Evolutionary conservation across 108 stramenopile species (phyloP).

Genomic region (Bacterosira constricta): DNA sequence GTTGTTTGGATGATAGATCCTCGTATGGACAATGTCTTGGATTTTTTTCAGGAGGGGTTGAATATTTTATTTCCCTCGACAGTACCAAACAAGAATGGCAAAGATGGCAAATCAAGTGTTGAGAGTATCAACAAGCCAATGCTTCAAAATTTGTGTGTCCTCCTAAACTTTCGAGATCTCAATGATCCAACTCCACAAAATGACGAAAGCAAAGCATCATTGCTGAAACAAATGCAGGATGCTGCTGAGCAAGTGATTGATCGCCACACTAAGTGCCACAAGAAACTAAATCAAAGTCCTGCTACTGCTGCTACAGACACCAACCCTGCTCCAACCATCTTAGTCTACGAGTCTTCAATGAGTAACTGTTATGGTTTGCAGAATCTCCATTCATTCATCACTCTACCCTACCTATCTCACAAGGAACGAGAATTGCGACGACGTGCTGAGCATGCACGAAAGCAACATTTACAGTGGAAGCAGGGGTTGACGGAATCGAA

Average conservation of each 20-base stretch:
- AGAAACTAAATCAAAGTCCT: not conserved
- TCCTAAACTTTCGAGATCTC: slow-evolving; percentile 48
- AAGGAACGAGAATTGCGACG: slow-evolving; percentile 31
- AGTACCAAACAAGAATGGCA: not conserved
- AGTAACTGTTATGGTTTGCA: slow-evolving; percentile 38
- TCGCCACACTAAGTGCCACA: not conserved
- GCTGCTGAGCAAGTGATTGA: slow-evolving; percentile 1
- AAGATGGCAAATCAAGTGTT: not conserved
- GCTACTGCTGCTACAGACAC: not conserved
- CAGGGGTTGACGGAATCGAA: slow-evolving; percentile 13
- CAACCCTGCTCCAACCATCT: slow-evolving; percentile 18
- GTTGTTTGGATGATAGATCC: slow-evolving; percentile 44
- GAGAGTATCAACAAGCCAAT: slow-evolving; percentile 13
- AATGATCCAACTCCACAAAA: not conserved
- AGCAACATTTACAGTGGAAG: slow-evolving; percentile 18
- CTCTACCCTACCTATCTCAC: slow-evolving; percentile 32
- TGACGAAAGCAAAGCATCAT: not conserved
- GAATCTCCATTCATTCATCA: slow-evolving; percentile 43
- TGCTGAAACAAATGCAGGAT: slow-evolving; percentile 5
- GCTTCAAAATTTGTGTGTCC: slow-evolving; percentile 42
- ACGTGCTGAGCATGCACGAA: slow-evolving; percentile 18
- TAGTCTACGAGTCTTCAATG: slow-evolving; percentile 51
- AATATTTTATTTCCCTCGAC: slow-evolving; percentile 28
- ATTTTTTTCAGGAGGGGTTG: slow-evolving; percentile 27
- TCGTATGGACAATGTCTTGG: slow-evolving; percentile 22